Base-by-base conservation (phyloP, 495 filamentous ascomycete genomes). In the Lasiosphaeria hispida region DNA sequence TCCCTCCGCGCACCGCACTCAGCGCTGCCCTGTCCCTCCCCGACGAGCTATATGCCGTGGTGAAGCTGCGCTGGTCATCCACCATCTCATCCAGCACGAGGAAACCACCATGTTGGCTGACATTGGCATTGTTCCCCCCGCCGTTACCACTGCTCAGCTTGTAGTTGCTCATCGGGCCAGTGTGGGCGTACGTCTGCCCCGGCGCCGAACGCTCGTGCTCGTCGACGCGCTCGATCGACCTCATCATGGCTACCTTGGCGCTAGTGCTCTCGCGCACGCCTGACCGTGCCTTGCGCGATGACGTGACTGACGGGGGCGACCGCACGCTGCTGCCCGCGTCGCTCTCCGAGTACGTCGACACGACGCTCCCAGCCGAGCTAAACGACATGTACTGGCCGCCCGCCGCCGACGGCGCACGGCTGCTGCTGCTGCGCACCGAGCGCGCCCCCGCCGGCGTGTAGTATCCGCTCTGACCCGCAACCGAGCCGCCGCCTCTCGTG, bases 401-500 rank as follows among this genome's bases (percentile, higher is more conserved):
- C 9, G 55, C 55, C 41, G 61, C 57, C n/a, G 63, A 66, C 10
- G 63, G 57, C 18, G 64, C 58, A 4, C 61, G 37, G 53, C 43
- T 69, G 55, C 57, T 63, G n/a, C 35, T 39, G 43, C 60, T 62
- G 7, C 59, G 51, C 37, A 62, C 61, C 18, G 75, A 75, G 7
- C 60, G 63, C 5, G 63, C 58, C 6, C 66, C 68, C 0, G 48
- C 60, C 9, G 69, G 48, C 4, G 70, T 67, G 36, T 69, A 54
- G 36, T 67, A 67, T 10, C 65, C 54, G 42, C 59, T 59, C 30
- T 58, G 38, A 6, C 54, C 60, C 10, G 59, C 61, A n/a, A 45
- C 62, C 6, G 71, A 72, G 10, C 65, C 61, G 15, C 64, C 63
- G 5, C 70, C 59, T 19, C 63, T 62, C 19, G 56, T 66, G 55